These are phyloP conservation scores for Naganishia sp. DNA, from an alignment of 1,284 basidiomycete species.

Conservation along the genomic window DNA sequence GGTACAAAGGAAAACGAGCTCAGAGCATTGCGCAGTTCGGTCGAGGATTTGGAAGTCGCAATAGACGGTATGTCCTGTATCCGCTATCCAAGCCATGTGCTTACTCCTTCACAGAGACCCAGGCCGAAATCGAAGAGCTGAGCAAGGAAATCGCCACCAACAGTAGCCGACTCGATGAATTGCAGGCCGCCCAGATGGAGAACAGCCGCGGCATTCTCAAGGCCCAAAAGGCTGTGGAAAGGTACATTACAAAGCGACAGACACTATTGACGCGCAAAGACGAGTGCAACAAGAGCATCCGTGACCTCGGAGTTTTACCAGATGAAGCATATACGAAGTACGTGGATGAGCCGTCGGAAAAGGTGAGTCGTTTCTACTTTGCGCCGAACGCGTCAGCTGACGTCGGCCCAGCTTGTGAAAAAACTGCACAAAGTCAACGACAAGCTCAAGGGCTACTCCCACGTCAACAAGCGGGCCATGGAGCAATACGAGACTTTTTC, in stretches of 20 bases:
- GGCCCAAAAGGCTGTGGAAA: slow-evolving; percentile 91
- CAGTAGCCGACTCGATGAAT: slow-evolving; percentile 67
- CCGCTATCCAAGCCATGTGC: slow-evolving; percentile 29
- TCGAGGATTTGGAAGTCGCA: slow-evolving; percentile 65
- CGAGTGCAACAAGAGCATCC: slow-evolving; percentile 89
- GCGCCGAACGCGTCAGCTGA: slow-evolving; percentile 4
- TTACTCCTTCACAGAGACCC: slow-evolving; percentile 47
- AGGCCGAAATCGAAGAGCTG: slow-evolving; percentile 62
- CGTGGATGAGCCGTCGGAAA: slow-evolving; percentile 72
- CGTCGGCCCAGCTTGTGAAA: slow-evolving; percentile 70
- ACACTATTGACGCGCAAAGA: slow-evolving; percentile 82
- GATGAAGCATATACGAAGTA: slow-evolving; percentile 98
- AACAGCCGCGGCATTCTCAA: slow-evolving; percentile 80
- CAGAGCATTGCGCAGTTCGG: slow-evolving; percentile 65
- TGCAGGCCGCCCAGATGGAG: slow-evolving; percentile 79
- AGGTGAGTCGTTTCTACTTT: slow-evolving; percentile 58
- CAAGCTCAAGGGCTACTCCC: slow-evolving; percentile 89
- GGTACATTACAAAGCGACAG: slow-evolving; percentile 87
- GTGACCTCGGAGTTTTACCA: slow-evolving; percentile 92
- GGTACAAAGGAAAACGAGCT: slow-evolving; percentile 47
- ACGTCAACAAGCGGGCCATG: slow-evolving; percentile 99
- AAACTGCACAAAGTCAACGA: slow-evolving; percentile 88
- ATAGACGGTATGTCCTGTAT: slow-evolving; percentile 61
- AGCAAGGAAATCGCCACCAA: slow-evolving; percentile 67
- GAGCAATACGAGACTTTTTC: slow-evolving; percentile 98